These are phyloP conservation scores for Coniella lustricola DNA, from an alignment of 2,329 filamentous ascomycete species.

Conservation along the genomic window DNA sequence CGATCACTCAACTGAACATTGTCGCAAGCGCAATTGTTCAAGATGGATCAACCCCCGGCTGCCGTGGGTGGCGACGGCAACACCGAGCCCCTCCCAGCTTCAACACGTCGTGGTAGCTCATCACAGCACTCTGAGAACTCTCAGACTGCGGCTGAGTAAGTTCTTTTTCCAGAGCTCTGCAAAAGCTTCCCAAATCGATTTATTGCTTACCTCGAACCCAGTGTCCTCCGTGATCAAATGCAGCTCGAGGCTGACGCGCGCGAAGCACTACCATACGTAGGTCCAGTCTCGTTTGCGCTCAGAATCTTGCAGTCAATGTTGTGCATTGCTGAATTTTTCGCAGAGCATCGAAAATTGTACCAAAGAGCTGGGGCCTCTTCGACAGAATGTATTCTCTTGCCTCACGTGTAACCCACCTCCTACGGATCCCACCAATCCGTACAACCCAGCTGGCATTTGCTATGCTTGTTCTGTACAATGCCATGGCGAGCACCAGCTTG, in stretches of 20 bases:
- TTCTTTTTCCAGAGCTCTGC: too few relatives aligned
- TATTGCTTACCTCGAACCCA: constrained; percentile 26
- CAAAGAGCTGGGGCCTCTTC: constrained; percentile 76
- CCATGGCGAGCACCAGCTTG: constrained; percentile 88
- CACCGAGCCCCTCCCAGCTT: constrained; percentile 25
- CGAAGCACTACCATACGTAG: constrained; percentile 86
- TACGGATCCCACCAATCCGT: constrained; percentile 51
- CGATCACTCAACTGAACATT: neutral
- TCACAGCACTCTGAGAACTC: constrained; percentile 58
- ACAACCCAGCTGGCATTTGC: constrained; percentile 76
- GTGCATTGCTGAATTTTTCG: constrained; percentile 13
- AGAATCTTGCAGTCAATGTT: neutral
- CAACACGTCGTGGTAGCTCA: constrained; percentile 49
- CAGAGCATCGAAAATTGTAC: constrained; percentile 94
- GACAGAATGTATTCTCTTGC: constrained; percentile 87
- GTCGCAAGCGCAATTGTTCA: neutral
- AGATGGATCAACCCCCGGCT: constrained; percentile 31
- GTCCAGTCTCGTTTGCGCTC: constrained; percentile 21
- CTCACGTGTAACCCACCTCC: constrained; percentile 87
- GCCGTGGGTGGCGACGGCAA: constrained; percentile 23
- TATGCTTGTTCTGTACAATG: constrained; percentile 96
- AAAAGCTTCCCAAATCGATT: too few relatives aligned
- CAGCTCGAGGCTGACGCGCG: constrained; percentile 90
- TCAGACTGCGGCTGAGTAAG: constrained; percentile 66
- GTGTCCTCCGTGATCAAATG: constrained; percentile 84